Evolutionary conservation across 129 eudicot species (phyloP).

Genomic region (Flaveria trinervia): DNA sequence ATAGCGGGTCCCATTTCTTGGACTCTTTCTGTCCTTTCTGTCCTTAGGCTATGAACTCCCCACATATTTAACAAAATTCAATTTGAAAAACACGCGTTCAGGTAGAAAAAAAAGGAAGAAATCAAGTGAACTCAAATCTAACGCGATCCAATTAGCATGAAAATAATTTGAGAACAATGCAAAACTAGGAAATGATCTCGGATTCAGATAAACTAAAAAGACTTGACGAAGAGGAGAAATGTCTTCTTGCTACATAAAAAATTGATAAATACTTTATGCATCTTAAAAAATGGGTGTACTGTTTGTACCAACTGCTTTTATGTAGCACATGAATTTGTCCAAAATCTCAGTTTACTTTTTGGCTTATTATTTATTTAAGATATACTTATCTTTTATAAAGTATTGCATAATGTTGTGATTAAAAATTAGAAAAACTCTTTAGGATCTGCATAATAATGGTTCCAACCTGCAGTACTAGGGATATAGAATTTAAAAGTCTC

Average conservation of each 20-base stretch:
- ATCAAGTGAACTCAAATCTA: slow-evolving; percentile 26
- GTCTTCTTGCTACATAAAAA: slow-evolving; percentile 31
- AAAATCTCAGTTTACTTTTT: slow-evolving; percentile 34
- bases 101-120: slow-evolving; percentile 38
- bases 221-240: slow-evolving; percentile 68
- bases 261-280: neutral
- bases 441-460: slow-evolving; percentile 35
- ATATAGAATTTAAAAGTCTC: slow-evolving; percentile 44
- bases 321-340: slow-evolving; percentile 35
- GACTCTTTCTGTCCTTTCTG: slow-evolving; percentile 8
- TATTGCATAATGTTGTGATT: slow-evolving; percentile 31
- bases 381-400: slow-evolving; percentile 24
- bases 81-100: slow-evolving; percentile 36
- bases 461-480: slow-evolving; percentile 35
- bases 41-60: slow-evolving; percentile 70
- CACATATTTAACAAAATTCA: slow-evolving; percentile 47
- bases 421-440: slow-evolving; percentile 26
- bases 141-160: slow-evolving; percentile 64
- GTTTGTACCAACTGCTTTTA: slow-evolving; percentile 19
- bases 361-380: slow-evolving; percentile 30
- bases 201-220: slow-evolving; percentile 78
- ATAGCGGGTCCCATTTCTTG: slow-evolving; percentile 21
- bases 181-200: slow-evolving; percentile 77
- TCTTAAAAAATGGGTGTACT: slow-evolving; percentile 4
- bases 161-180: slow-evolving; percentile 83